Conservation (phyloP, 163 green algal genomes). For the Scenedesmus sp. region DNA sequence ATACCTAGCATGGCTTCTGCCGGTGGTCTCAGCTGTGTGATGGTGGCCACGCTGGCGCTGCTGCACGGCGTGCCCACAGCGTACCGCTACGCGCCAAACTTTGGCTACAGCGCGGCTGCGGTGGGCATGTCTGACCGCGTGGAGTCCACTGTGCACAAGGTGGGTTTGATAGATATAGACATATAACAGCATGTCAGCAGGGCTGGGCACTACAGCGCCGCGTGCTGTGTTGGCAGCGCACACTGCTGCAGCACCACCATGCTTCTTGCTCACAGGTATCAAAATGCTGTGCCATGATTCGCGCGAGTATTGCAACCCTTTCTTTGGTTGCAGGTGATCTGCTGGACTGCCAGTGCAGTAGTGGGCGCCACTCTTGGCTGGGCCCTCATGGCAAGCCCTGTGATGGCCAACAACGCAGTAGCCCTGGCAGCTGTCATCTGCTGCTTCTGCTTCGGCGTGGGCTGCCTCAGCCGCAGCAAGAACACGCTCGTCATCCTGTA, state of each 20-base stretch:
- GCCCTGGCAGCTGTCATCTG: slow-evolving; percentile 59
- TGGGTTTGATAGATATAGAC: slow-evolving; percentile 17
- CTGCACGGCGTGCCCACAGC: background rate
- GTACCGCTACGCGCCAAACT: slow-evolving; percentile 16
- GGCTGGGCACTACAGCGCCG: background rate
- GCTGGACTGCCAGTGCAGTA: slow-evolving; percentile 10
- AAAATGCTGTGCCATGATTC: background rate
- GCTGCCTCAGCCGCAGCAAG: background rate
- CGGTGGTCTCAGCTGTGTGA: background rate
- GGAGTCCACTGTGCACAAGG: slow-evolving; percentile 44
- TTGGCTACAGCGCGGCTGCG: slow-evolving; percentile 41
- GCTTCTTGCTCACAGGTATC: background rate
- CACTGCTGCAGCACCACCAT: background rate
- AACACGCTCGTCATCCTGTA: slow-evolving; percentile 31
- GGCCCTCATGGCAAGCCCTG: slow-evolving; percentile 55
- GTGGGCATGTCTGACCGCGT: slow-evolving; percentile 48
- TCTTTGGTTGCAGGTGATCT: slow-evolving; percentile 10
- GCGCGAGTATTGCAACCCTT: background rate
- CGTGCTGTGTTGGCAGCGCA: background rate
- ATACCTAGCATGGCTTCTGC: background rate
- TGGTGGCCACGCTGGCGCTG: slow-evolving; percentile 21
- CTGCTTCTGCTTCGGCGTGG: slow-evolving; percentile 57
- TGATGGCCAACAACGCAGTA: slow-evolving; percentile 65
- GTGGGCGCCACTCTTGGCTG: slow-evolving; percentile 28
- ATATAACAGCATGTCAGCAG: background rate